These are phyloP conservation scores for Carpinus fangiana DNA, from an alignment of 306 rosid genomes.

Conservation along the genomic window DNA sequence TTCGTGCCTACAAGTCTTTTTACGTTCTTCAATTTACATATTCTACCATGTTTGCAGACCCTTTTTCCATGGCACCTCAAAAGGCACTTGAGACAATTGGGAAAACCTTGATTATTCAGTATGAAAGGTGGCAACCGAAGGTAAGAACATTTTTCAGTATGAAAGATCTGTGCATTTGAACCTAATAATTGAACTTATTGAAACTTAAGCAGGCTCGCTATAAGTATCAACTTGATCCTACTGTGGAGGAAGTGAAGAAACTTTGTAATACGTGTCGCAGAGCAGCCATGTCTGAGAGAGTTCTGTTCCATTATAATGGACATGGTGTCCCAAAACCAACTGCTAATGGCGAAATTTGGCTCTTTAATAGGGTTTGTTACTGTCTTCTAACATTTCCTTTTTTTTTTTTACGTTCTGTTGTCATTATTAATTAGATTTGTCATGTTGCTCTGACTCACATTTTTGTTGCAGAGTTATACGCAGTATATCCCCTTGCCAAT, in stretches of 20 bases:
- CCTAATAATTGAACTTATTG: slow-evolving; percentile 27
- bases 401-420: slow-evolving; percentile 5
- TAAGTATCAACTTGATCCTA: slow-evolving; percentile 90
- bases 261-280: slow-evolving; percentile 89
- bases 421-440: background rate
- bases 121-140: slow-evolving; percentile 99
- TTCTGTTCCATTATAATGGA: slow-evolving; percentile 95
- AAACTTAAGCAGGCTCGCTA: slow-evolving; percentile 74
- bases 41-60: slow-evolving; percentile 59
- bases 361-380: slow-evolving; percentile 82
- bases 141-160: slow-evolving; percentile 37
- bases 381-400: background rate
- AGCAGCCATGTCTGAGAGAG: slow-evolving; percentile 89
- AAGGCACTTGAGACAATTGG: slow-evolving; percentile 97
- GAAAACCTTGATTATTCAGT: slow-evolving; percentile 75
- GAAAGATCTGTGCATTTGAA: slow-evolving; percentile 18
- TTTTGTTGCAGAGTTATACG: slow-evolving; percentile 81
- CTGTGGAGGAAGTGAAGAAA: slow-evolving; percentile 97
- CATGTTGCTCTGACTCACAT: slow-evolving; percentile 20
- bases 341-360: slow-evolving; percentile 97
- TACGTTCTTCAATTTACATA: background rate
- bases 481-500: slow-evolving; percentile 94
- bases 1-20: background rate
- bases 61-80: slow-evolving; percentile 90
- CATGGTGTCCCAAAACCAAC: slow-evolving; percentile 99